Conservation (phyloP, 495 filamentous ascomycete species). For the Penicillium angulare region DNA sequence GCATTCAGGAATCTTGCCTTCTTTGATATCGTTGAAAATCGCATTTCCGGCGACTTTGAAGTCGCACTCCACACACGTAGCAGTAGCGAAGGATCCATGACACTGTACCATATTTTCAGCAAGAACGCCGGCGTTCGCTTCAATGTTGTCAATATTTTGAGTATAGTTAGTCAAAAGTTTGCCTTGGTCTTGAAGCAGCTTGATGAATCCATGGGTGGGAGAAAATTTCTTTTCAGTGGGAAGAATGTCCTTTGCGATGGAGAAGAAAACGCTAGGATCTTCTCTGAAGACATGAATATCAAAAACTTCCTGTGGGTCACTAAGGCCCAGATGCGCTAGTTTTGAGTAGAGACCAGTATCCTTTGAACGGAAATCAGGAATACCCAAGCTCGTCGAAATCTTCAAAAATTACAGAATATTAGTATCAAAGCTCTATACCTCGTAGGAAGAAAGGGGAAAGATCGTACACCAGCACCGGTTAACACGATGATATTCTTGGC, state of each 20-base stretch:
- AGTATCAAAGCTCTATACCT: not conserved
- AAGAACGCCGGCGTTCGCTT: conserved; percentile 78
- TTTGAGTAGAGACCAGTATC: conserved; percentile 68
- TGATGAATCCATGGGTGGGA: conserved; percentile 92
- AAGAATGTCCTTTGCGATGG: conserved; percentile 85
- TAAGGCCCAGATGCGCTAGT: conserved; percentile 70
- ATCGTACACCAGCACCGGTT: conserved; percentile 81
- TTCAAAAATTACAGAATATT: conserved; percentile 16
- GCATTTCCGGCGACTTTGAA: conserved; percentile 70
- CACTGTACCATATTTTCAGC: conserved; percentile 90
- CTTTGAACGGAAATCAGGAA: conserved; percentile 69
- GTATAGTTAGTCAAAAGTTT: conserved; percentile 96
- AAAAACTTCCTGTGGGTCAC: conserved; percentile 92
- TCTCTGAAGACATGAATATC: conserved; percentile 82
- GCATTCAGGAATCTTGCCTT: conserved; percentile 64
- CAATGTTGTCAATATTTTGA: conserved; percentile 98
- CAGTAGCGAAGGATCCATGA: conserved; percentile 92
- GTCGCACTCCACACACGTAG: conserved; percentile 81
- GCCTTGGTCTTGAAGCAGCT: conserved; percentile 84
- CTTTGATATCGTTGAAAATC: conserved; percentile 76
- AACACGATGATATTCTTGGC: conserved; percentile 86
- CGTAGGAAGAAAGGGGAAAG: not conserved
- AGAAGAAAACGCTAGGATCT: conserved; percentile 90
- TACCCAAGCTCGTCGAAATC: conserved; percentile 73
- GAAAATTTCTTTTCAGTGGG: conserved; percentile 72